Base-by-base conservation (phyloP, 768 basidiomycete genomes). In the Boletus fagicola region DNA sequence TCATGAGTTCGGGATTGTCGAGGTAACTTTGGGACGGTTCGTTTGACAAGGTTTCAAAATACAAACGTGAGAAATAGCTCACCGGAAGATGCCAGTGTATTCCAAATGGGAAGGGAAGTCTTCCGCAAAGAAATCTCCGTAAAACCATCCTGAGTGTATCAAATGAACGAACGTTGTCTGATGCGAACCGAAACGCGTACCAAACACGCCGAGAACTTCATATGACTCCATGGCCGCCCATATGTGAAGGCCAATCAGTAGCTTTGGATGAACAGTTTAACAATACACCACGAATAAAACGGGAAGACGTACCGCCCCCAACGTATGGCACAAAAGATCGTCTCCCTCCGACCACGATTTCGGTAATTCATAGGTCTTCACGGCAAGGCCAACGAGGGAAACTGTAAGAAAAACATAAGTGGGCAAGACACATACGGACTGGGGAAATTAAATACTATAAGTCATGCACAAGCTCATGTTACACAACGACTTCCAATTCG, bases 41-140 rank as follows among this genome's bases (percentile, higher is more conserved):
- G 22, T n/a, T 56, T 54, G 43, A 45, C 40, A 40, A 26, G 10
- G 10, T 8, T 16, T 26, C 16, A 13, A 35, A 42, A 48, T 10
- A n/a, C 11, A 12, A 39, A 24, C 12, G 35, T 40, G 36, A 39
- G 49, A 38, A 53, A 50, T 36, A 40, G 64, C 76, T 49, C 66
- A 94, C 85, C 96, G 86, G 75, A 96, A 99, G 62, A 99, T 98
- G 33, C 97, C 97, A 51, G 94, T 95, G 70, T 98, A 98, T 57
- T 95, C 93, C 10, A 98, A 77, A 58, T 91, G 84, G 0, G 89
- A 76, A 4, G 96, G 93, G 72, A 92, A 95, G 60, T 94, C 89
- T 65, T 96, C 92, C 75, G 95, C 88, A 79, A 95, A 95, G 76
- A 96, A 96, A 74, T 96, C 93, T 24, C 94, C 94, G 64, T 97